Percentiles rank a stretch among this genome's conserved stretches.
phyloP scores from a whole-genome alignment of 1,139 yeast species.

The Pichia sp. region DNA sequence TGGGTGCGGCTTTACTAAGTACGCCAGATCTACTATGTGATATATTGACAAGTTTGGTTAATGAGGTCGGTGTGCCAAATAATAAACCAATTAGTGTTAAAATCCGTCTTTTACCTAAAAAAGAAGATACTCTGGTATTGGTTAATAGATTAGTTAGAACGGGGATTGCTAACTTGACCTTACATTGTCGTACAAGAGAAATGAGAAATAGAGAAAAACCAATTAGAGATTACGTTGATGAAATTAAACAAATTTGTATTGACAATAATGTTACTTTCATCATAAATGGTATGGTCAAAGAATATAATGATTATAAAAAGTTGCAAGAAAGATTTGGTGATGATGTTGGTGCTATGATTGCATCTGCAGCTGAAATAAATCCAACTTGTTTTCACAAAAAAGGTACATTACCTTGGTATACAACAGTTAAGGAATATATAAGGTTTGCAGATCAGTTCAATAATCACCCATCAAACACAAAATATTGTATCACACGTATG shows the following conservation, averaged over 20 bases:
- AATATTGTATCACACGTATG: constrained; percentile 71
- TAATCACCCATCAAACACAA: constrained; percentile 65
- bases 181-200: constrained; percentile 82
- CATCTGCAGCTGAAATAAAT: constrained; percentile 81
- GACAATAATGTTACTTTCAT: constrained; percentile 63
- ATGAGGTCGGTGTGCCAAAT: constrained; percentile 70
- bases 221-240: constrained; percentile 56
- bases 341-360: constrained; percentile 85
- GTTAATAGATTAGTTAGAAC: constrained; percentile 64
- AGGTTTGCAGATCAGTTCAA: constrained; percentile 48
- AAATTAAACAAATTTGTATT: constrained; percentile 56
- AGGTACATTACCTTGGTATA: constrained; percentile 49
- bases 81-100: constrained; percentile 86
- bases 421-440: constrained; percentile 49
- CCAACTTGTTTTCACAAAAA: constrained; percentile 61
- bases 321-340: constrained; percentile 48
- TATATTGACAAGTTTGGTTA: constrained; percentile 62
- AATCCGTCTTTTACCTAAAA: constrained; percentile 64
- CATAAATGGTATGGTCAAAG: constrained; percentile 70
- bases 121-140: constrained; percentile 53
- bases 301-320: constrained; percentile 47
- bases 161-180: constrained; percentile 77
- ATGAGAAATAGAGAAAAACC: constrained; percentile 90
- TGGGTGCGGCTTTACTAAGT: constrained; percentile 89
- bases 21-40: constrained; percentile 74